These are phyloP conservation scores for Lumnitzera racemosa DNA, from an alignment of 345 rosid species.

Conservation along the genomic window DNA sequence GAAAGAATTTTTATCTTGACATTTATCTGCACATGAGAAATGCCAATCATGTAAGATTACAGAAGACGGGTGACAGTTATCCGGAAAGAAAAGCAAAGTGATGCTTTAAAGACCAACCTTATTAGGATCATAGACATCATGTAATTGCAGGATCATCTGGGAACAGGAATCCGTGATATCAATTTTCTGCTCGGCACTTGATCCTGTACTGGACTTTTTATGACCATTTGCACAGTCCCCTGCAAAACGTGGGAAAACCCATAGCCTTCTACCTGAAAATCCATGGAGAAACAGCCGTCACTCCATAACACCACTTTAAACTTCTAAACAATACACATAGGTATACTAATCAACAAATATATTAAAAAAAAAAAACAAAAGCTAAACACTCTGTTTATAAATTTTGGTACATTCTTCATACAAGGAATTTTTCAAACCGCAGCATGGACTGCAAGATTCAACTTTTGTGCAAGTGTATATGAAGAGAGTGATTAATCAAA, in stretches of 20 bases:
- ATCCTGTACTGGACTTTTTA: slow-evolving; percentile 51
- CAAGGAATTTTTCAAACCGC: no score
- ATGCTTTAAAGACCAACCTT: slow-evolving; percentile 35
- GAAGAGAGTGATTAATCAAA: no score
- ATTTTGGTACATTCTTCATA: no score
- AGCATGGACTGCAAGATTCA: no score
- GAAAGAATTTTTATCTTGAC: slow-evolving; percentile 89
- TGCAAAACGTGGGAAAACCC: slow-evolving; percentile 90
- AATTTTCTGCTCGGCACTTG: slow-evolving; percentile 59
- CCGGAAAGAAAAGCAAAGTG: slow-evolving; percentile 3
- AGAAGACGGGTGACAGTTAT: not conserved
- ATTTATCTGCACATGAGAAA: slow-evolving; percentile 46
- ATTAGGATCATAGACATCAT: slow-evolving; percentile 95
- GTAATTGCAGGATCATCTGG: slow-evolving; percentile 97
- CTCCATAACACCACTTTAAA: not conserved
- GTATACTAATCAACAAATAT: not conserved
- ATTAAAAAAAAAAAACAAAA: slow-evolving; percentile 4
- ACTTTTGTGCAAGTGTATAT: no score
- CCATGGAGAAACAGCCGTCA: not conserved
- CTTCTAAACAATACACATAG: not conserved
- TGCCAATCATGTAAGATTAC: not conserved
- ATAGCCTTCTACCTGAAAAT: slow-evolving; percentile 64
- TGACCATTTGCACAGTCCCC: slow-evolving; percentile 91
- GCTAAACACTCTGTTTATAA: not conserved
- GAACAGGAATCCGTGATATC: slow-evolving; percentile 92